A percentile compares a stretch with the other conserved stretches of the same genome.
phyloP scores from a whole-genome alignment of 345 rosid genomes.

The Lepidium aucheri region DNA sequence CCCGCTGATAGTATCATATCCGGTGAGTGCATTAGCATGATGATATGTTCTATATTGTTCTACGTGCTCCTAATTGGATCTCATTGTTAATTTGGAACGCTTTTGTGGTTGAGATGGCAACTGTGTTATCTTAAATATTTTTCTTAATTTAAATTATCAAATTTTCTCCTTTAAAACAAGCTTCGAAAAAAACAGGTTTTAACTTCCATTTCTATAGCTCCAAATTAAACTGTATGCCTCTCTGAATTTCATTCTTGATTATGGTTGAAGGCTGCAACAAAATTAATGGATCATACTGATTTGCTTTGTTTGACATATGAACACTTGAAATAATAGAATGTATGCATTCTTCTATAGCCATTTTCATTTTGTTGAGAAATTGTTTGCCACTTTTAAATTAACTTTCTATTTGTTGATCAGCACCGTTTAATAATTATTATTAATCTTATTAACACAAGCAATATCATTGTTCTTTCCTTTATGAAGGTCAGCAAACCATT shows the following conservation, averaged over 20 bases:
- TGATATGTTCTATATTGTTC: background rate
- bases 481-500: slow-evolving; percentile 74
- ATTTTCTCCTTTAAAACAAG: background rate
- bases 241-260: background rate
- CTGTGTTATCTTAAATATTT: background rate
- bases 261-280: slow-evolving; percentile 4
- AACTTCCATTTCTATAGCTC: background rate
- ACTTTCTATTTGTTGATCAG: background rate
- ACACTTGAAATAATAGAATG: background rate
- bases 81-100: background rate
- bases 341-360: background rate
- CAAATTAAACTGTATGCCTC: background rate
- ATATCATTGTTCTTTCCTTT: slow-evolving; percentile 9
- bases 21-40: slow-evolving; percentile 46
- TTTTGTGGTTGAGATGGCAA: slow-evolving; percentile 1
- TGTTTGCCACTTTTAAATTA: background rate
- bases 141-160: background rate
- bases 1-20: slow-evolving; percentile 80
- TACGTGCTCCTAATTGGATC: background rate
- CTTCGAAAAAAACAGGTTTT: background rate
- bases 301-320: background rate
- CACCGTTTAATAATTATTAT: background rate
- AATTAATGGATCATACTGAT: background rate
- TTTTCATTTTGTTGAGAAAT: background rate
- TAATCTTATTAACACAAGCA: background rate